Evolutionary conservation across 2,329 filamentous ascomycete species (phyloP), one percentile per base, ranked within the genome.

Genomic region (Penicillium nordicum): DNA sequence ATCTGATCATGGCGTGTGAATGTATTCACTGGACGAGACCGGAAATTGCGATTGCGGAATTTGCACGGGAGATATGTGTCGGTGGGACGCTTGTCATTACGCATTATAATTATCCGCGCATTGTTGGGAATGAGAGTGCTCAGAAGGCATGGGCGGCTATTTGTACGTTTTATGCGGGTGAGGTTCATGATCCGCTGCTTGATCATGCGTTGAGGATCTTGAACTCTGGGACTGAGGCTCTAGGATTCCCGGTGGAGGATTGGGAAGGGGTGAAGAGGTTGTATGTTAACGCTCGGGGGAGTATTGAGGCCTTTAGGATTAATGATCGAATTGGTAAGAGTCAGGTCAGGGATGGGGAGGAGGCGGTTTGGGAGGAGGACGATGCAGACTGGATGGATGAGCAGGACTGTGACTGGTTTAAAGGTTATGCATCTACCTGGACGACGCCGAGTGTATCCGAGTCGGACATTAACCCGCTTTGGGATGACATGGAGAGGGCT

Each of bases 11-110:
- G 38, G 52, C 40, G 4, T 55, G 52, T 11, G 52, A 55, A 27
- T 55, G 52, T 30, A 55, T 55, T 11, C 52, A 55, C 38, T 55
- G 52, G 52, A 55, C 40, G 18, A 37, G 32, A 8, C 52, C 52
- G 5, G 40, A 50, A 5, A 21, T 38, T 21, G 52, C 52, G 14
- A 55, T 55, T 21, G 21, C 16, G 7, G 52, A 42, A 9, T 55
- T 55, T 37, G 52, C 40, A 11, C 41, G 45, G 6, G 30, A 55
- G 25, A n/a, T 55, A n/a, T 9, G 38, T 4, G 29, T 16, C 0
- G 46, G 52, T 16, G 52, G 52, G 4, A 50, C 52, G 5, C 30
- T 55, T 25, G 38, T 38, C 6, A 50, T 55, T 29, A 50, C 52
- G 9, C 45, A 50, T n/a, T 55, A 55, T 55, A 50, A 49, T 30